phyloP scores from a whole-genome alignment of 345 rosid genomes.

The Cardamine occulta region DNA sequence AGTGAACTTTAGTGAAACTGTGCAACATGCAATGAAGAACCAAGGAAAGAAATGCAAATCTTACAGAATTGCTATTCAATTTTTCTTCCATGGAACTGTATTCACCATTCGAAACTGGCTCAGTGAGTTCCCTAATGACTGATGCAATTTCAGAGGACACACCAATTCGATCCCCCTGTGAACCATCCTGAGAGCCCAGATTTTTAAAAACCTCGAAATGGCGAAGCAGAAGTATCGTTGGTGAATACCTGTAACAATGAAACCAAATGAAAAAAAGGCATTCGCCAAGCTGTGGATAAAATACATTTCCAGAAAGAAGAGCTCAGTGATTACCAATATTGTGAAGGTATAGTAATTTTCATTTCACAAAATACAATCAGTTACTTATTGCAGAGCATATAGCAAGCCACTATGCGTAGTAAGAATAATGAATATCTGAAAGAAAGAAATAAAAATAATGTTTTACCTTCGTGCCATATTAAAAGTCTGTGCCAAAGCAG shows the following conservation, averaged over 20 bases:
- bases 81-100: constrained; percentile 52
- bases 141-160: constrained; percentile 82
- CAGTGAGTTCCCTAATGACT: constrained; percentile 76
- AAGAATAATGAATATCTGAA: neutral
- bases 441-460: neutral
- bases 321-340: neutral
- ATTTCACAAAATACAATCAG: constrained; percentile 6
- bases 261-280: constrained; percentile 34
- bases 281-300: constrained; percentile 13
- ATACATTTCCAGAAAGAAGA: constrained; percentile 4
- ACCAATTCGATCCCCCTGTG: constrained; percentile 76
- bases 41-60: constrained; percentile 39
- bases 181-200: constrained; percentile 71
- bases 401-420: neutral
- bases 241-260: constrained; percentile 66
- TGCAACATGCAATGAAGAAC: constrained; percentile 16
- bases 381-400: constrained; percentile 14
- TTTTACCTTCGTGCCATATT: constrained; percentile 80
- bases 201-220: constrained; percentile 88
- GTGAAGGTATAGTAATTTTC: constrained; percentile 18
- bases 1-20: constrained; percentile 23
- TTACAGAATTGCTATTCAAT: constrained; percentile 56
- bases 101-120: constrained; percentile 63
- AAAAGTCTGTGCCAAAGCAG: constrained; percentile 84
- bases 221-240: constrained; percentile 83